These are phyloP conservation scores for Yamadazyma insecticola DNA, from an alignment of 805 yeast genomes.

Conservation along the genomic window DNA sequence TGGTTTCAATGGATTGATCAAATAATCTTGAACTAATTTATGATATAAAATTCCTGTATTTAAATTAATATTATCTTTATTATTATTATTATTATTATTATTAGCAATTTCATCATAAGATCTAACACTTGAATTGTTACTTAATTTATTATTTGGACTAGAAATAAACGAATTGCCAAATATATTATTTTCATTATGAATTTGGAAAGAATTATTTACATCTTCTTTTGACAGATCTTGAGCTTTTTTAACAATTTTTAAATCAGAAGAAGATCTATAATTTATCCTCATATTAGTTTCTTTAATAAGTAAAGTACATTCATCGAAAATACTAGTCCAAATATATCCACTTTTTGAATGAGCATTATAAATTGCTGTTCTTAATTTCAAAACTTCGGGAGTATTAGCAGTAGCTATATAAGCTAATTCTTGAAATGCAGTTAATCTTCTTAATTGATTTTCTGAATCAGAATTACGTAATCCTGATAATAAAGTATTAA, in stretches of 20 bases:
- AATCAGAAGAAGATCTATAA: conserved; percentile 26
- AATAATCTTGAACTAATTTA: conserved; percentile 2
- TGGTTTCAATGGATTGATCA: conserved; percentile 4
- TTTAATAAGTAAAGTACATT: conserved; percentile 53
- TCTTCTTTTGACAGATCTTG: conserved; percentile 16
- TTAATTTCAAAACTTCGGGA: conserved; percentile 35
- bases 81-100: conserved; percentile 1
- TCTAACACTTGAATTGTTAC: conserved; percentile 1
- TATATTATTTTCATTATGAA: conserved; percentile 15
- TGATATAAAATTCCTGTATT: no score
- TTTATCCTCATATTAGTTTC: conserved; percentile 42
- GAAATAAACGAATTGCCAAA: conserved; percentile 32
- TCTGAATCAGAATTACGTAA: conserved; percentile 45
- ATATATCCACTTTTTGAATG: conserved; percentile 40
- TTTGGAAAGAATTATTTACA: conserved; percentile 5
- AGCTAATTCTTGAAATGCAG: conserved; percentile 76
- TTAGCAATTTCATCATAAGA: conserved; percentile 9
- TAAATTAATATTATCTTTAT: no score
- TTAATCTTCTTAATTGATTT: conserved; percentile 37
- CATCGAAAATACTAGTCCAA: conserved; percentile 60
- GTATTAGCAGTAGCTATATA: conserved; percentile 52
- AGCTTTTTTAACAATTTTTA: conserved; percentile 20
- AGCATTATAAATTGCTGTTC: conserved; percentile 52
- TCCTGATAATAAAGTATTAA: conserved; percentile 61
- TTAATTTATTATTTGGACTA: conserved; percentile 2